Percentiles rank a stretch among this genome's conserved stretches.
Evolutionary conservation across 176 grass and related monocot species (phyloP).

Genomic region (Paspalum vaginatum): DNA sequence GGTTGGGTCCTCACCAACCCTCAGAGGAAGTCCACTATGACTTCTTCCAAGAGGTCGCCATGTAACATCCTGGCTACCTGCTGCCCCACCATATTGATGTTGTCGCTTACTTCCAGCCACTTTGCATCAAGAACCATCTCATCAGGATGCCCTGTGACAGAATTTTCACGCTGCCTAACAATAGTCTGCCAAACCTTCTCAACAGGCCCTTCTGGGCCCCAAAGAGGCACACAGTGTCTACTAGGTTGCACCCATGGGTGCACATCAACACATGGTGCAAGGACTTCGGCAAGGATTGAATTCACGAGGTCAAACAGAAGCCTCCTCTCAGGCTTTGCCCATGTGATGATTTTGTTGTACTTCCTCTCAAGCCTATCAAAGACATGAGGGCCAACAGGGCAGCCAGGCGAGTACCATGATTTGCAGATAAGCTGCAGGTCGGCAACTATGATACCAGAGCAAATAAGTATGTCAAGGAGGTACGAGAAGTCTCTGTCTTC

Average conservation of each 20-base stretch:
- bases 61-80: slow-evolving; percentile 50
- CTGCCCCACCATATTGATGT: slow-evolving; percentile 48
- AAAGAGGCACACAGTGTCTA: slow-evolving; percentile 30
- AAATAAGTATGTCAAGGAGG: slow-evolving; percentile 69
- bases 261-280: slow-evolving; percentile 51
- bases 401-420: slow-evolving; percentile 49
- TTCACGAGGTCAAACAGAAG: slow-evolving; percentile 68
- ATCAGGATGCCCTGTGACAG: slow-evolving; percentile 30
- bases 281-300: slow-evolving; percentile 57
- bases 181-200: slow-evolving; percentile 67
- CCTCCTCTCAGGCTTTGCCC: slow-evolving; percentile 64
- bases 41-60: slow-evolving; percentile 65
- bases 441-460: slow-evolving; percentile 49
- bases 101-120: slow-evolving; percentile 53
- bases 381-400: slow-evolving; percentile 46
- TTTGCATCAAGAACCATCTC: slow-evolving; percentile 60
- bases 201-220: slow-evolving; percentile 56
- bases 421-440: slow-evolving; percentile 56
- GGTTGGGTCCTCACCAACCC: background rate
- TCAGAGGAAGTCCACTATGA: slow-evolving; percentile 50
- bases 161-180: slow-evolving; percentile 47
- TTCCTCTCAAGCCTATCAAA: slow-evolving; percentile 78
- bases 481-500: slow-evolving; percentile 74
- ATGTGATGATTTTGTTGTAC: slow-evolving; percentile 50
- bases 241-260: slow-evolving; percentile 49